A percentile compares a stretch with the other conserved stretches of the same genome.
phyloP scores from a whole-genome alignment of 768 basidiomycete species.

The Calocera viscosa region DNA sequence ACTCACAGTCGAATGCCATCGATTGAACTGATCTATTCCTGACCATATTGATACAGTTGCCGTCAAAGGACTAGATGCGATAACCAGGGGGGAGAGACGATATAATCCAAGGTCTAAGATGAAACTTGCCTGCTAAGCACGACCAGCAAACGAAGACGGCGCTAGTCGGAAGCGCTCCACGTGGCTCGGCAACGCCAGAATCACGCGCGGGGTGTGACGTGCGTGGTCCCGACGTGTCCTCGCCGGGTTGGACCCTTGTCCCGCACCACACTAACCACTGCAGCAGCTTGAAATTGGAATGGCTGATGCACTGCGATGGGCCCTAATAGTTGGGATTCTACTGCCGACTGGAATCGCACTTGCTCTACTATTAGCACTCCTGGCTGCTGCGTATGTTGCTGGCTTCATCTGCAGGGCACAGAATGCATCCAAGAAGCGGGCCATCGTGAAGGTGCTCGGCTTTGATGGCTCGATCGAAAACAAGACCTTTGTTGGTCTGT shows the following conservation, averaged over 20 bases:
- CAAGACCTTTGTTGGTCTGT: slow-evolving; percentile 56
- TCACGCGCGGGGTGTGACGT: no score
- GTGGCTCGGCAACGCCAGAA: no score
- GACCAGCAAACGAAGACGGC: no score
- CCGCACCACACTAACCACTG: no score
- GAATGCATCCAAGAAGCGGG: background rate
- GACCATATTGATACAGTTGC: background rate
- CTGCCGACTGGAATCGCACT: background rate
- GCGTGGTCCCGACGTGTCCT: no score
- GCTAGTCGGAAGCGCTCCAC: no score
- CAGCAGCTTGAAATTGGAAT: background rate
- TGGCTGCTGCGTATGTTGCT: background rate
- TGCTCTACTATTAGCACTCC: background rate
- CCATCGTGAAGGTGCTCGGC: background rate
- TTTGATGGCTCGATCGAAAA: background rate
- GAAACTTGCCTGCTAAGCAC: no score
- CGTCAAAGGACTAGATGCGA: background rate
- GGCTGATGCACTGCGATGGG: background rate
- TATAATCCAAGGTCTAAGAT: no score
- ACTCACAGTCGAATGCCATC: background rate
- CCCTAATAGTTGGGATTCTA: background rate
- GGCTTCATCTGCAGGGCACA: background rate
- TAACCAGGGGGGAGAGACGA: no score
- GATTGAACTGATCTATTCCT: background rate
- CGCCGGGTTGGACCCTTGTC: background rate